These are phyloP conservation scores for Cardamine chenopodiifolia DNA, from an alignment of 345 rosid species.

Conservation along the genomic window DNA sequence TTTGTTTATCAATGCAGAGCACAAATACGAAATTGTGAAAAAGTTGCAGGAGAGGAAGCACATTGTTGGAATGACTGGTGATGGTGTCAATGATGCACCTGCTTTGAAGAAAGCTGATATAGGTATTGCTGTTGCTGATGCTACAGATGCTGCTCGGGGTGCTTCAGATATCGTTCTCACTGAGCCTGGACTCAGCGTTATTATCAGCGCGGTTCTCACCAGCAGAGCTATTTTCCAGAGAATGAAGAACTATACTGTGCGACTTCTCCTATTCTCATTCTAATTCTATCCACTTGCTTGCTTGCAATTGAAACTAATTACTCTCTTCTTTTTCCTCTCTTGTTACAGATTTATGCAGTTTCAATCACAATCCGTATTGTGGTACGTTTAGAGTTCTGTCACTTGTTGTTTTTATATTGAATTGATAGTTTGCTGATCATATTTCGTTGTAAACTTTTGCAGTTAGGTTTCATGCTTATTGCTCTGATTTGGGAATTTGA, in stretches of 20 bases:
- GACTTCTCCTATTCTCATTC: conserved; percentile 29
- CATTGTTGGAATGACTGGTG: conserved; percentile 98
- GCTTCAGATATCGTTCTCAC: conserved; percentile 98
- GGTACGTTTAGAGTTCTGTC: conserved; percentile 5
- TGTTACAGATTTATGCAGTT: conserved; percentile 79
- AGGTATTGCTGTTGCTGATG: conserved; percentile 99
- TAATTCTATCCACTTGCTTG: conserved; percentile 9
- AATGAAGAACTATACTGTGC: conserved; percentile 95
- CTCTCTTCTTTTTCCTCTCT: conserved; percentile 25
- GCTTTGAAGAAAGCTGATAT: conserved; percentile 97
- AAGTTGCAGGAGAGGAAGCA: conserved; percentile 94
- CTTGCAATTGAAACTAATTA: conserved; percentile 10
- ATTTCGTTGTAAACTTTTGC: not conserved
- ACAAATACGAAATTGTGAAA: conserved; percentile 95
- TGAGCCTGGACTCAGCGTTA: conserved; percentile 95
- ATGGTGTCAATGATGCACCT: conserved; percentile 98
- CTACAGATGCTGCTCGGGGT: conserved; percentile 95
- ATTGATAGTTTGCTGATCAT: not conserved
- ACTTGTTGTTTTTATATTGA: not conserved
- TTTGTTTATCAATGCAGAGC: conserved; percentile 53
- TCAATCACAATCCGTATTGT: conserved; percentile 91
- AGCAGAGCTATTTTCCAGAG: conserved; percentile 97
- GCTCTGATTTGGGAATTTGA: conserved; percentile 88
- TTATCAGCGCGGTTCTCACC: conserved; percentile 93
- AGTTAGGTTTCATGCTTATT: conserved; percentile 86